phyloP scores from a whole-genome alignment of 805 yeast genomes.

The Starmerella kuoi region DNA sequence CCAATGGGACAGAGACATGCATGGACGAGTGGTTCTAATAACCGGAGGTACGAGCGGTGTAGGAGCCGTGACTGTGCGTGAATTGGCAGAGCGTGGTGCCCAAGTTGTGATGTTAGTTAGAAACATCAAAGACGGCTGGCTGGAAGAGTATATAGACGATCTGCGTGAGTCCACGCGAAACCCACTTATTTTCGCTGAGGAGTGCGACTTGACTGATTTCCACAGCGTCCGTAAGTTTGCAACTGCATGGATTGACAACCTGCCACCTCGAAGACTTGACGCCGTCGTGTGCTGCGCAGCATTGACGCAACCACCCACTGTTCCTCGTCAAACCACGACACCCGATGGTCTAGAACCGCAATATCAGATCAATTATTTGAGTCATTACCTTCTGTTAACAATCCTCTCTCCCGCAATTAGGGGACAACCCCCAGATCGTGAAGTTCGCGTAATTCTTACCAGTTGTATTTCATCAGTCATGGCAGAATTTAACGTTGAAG shows the following conservation, averaged over 20 bases:
- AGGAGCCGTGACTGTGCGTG: conserved; percentile 64
- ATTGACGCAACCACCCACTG: conserved; percentile 59
- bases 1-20: conserved; percentile 86
- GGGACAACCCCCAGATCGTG: conserved; percentile 89
- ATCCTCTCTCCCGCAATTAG: conserved; percentile 71
- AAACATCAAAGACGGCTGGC: conserved; percentile 56
- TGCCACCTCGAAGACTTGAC: conserved; percentile 83
- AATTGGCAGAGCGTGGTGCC: conserved; percentile 73
- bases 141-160: conserved; percentile 66
- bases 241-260: conserved; percentile 82
- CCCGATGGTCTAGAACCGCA: conserved; percentile 80
- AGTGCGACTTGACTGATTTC: conserved; percentile 66
- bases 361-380: conserved; percentile 68
- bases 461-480: conserved; percentile 67
- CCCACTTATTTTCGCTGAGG: conserved; percentile 75
- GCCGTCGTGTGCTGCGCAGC: conserved; percentile 84
- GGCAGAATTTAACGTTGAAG: conserved; percentile 51
- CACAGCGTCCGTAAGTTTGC: conserved; percentile 78
- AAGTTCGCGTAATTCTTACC: conserved; percentile 69
- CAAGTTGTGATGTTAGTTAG: conserved; percentile 67
- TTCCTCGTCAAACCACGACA: conserved; percentile 46
- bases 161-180: conserved; percentile 59
- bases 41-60: conserved; percentile 89
- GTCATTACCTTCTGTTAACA: conserved; percentile 69
- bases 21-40: conserved; percentile 57